Base-by-base conservation (phyloP, 495 filamentous ascomycete genomes). In the Xylaria cubensis region DNA sequence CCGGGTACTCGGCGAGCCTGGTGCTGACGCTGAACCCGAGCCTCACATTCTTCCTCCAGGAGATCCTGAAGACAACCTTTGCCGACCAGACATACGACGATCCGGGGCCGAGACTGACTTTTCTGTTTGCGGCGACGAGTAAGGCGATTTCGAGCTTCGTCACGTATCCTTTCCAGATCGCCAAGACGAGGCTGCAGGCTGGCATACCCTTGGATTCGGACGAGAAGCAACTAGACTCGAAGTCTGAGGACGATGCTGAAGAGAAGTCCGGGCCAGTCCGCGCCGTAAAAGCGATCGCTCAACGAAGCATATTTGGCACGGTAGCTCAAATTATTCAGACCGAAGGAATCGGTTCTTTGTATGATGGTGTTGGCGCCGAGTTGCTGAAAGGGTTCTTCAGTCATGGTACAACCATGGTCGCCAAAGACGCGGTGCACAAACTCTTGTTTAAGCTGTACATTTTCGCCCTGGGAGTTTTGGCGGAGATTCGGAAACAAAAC, bases 381-480 rank as follows among this genome's bases (percentile, higher is more conserved):
- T 81, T 97, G 46, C 75, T 95, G 6, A 96, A 93, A 77, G 92
- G 92, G 0, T 97, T 97, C 78, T 90, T 97, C 78, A 90, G 89
- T 15, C 93, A 97, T 74, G 95, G 94, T 1, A 88, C 93, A 34
- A 94, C 94, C n/a, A 97, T 97, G 93, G 80, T 97, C 62, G 88
- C 92, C 36, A 97, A 97, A 80, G 92, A 97, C 66, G 81, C 86
- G 19, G 88, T 94, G n/a, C 94, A 97, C 73, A 81, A 86, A n/a
- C 74, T 89, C 21, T 88, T 97, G 70, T 85, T 97, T 29, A 88
- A 87, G 71, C 75, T 89, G 17, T 97, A 95, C 78, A 92, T 83
- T 58, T 78, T 82, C n/a, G 67, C 83, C 17, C 48, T 85, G 44
- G 73, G 80, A 1, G 62, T 83, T 12, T 66, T 87, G 72, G 74